Percentiles rank a stretch among this genome's conserved stretches.
Evolutionary conservation across 2,329 filamentous ascomycete genomes (phyloP).

Genomic region (Cordyceps sp.): DNA sequence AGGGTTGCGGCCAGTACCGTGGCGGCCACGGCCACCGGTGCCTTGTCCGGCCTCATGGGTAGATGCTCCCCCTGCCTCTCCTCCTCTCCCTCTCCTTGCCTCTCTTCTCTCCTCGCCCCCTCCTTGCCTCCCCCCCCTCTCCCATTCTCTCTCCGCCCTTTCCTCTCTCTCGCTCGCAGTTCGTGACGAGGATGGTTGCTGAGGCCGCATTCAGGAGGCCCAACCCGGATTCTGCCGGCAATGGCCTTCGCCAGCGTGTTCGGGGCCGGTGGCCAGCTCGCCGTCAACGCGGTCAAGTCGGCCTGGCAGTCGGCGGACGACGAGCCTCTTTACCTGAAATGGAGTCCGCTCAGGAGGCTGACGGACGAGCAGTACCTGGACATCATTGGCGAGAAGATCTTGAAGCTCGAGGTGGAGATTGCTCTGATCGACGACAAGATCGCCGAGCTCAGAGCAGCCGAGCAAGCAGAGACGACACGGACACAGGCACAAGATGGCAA

Average conservation of each 20-base stretch:
- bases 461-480: neutral
- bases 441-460: conserved; percentile 15
- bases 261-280: too few relatives aligned
- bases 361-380: conserved; percentile 57
- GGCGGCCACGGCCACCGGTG: conserved; percentile 52
- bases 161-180: too few relatives aligned
- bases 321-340: conserved; percentile 49
- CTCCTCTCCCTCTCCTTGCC: neutral
- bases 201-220: too few relatives aligned
- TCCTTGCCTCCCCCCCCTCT: too few relatives aligned
- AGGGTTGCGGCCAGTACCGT: conserved; percentile 50
- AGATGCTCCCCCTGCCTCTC: conserved; percentile 11
- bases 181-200: too few relatives aligned
- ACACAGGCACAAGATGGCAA: too few relatives aligned
- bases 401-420: conserved; percentile 61
- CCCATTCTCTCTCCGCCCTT: too few relatives aligned
- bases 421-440: conserved; percentile 65
- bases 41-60: conserved; percentile 40
- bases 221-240: too few relatives aligned
- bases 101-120: neutral
- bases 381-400: conserved; percentile 53
- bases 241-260: too few relatives aligned
- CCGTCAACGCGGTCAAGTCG: too few relatives aligned
- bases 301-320: neutral
- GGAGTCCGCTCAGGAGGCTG: conserved; percentile 54